These are phyloP conservation scores for Tolypocladium sp. DNA, from an alignment of 2,329 filamentous ascomycete species.

Conservation along the genomic window DNA sequence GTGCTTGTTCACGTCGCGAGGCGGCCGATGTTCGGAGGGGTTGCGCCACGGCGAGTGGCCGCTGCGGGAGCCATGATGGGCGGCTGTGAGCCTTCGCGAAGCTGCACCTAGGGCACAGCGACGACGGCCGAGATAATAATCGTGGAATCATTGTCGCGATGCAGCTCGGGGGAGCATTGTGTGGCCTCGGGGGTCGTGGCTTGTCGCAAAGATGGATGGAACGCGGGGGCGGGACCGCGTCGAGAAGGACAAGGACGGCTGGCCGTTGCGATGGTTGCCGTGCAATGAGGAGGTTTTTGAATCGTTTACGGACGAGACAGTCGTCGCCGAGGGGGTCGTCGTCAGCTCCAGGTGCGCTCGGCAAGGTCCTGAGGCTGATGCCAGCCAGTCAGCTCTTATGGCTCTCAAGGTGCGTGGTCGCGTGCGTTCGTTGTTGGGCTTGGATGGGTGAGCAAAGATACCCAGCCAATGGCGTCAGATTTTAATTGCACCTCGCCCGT, in stretches of 20 bases:
- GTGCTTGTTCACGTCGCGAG: conserved; percentile 14
- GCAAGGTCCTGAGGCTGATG: neutral
- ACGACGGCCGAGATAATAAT: conserved; percentile 21
- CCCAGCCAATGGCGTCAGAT: conserved; percentile 4
- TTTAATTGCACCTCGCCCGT: neutral
- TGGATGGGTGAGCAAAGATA: conserved; percentile 1
- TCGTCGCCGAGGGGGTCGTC: neutral
- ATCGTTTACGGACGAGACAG: neutral
- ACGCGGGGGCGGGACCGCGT: neutral
- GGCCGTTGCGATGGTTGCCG: neutral
- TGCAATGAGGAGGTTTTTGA: neutral
- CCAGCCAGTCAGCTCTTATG: neutral
- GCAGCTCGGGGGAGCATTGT: conserved; percentile 17
- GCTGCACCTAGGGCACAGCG: conserved; percentile 21
- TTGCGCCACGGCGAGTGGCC: conserved; percentile 5
- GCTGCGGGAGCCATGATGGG: conserved; percentile 18
- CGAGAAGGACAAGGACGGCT: neutral
- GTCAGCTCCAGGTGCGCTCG: neutral
- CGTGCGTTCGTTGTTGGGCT: neutral
- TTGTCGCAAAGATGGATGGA: neutral
- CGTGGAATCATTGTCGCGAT: conserved; percentile 25
- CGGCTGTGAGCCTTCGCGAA: conserved; percentile 13
- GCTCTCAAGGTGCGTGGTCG: neutral
- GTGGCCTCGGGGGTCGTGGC: neutral
- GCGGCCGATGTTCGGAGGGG: conserved; percentile 21